Evolutionary conservation across 768 basidiomycete genomes (phyloP).

Genomic region (Boletus patriciae): DNA sequence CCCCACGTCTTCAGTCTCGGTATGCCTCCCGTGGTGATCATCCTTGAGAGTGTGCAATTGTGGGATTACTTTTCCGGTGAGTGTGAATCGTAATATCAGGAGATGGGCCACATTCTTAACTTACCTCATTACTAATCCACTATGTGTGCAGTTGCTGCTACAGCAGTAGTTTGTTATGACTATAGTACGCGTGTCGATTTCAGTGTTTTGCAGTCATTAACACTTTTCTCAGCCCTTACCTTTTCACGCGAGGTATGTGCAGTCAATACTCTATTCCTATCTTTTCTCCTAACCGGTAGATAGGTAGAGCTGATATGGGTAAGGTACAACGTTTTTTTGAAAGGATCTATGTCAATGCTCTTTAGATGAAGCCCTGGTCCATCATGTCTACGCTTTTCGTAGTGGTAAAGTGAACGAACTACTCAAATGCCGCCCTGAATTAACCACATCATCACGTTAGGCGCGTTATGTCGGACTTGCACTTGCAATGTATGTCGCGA

Average conservation of each 20-base stretch:
- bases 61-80: neutral
- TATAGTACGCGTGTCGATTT: neutral
- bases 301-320: conserved; percentile 17
- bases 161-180: conserved; percentile 7
- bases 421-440: neutral
- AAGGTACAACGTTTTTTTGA: neutral
- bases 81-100: neutral
- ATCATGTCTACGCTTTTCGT: conserved; percentile 10
- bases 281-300: neutral
- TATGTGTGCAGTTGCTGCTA: conserved; percentile 1
- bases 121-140: neutral
- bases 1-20: neutral
- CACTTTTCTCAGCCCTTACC: conserved; percentile 4
- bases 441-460: neutral
- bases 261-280: neutral
- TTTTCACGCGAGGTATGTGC: conserved; percentile 8
- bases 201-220: neutral
- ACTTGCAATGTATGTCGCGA: conserved; percentile 3
- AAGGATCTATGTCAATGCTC: neutral
- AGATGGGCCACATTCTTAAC: neutral
- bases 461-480: conserved; percentile 10
- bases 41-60: neutral
- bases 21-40: neutral
- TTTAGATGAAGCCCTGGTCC: conserved; percentile 15
- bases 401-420: neutral